These are phyloP conservation scores for Iodosphaeria phyllophila DNA, from an alignment of 2,329 filamentous ascomycete species.

Conservation along the genomic window DNA sequence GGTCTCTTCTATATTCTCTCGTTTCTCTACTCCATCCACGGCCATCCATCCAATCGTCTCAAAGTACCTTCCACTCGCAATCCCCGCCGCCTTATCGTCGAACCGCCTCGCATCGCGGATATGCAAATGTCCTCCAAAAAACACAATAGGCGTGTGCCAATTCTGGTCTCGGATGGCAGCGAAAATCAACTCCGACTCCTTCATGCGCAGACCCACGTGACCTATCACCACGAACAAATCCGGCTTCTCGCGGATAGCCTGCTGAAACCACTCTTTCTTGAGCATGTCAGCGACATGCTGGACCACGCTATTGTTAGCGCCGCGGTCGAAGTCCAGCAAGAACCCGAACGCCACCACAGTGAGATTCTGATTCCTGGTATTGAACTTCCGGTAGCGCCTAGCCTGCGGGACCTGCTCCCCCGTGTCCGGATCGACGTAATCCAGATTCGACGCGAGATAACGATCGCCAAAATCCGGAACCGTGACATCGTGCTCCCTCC, in stretches of 20 bases:
- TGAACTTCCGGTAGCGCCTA: slow-evolving; percentile 72
- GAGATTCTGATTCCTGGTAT: slow-evolving; percentile 73
- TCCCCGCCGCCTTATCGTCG: slow-evolving; percentile 57
- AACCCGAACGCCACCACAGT: slow-evolving; percentile 82
- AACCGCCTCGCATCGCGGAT: slow-evolving; percentile 71
- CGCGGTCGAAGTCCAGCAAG: slow-evolving; percentile 80
- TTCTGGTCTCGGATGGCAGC: slow-evolving; percentile 58
- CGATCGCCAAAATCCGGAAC: slow-evolving; percentile 65
- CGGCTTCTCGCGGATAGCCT: slow-evolving; percentile 65
- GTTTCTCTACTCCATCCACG: slow-evolving; percentile 41
- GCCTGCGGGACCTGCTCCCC: slow-evolving; percentile 59
- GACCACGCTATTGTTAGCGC: slow-evolving; percentile 80
- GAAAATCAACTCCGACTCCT: slow-evolving; percentile 63
- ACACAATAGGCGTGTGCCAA: slow-evolving; percentile 70
- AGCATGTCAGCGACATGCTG: slow-evolving; percentile 64
- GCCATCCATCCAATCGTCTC: slow-evolving; percentile 93
- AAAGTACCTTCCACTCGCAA: slow-evolving; percentile 82
- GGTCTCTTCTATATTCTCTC: slow-evolving; percentile 11
- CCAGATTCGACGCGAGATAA: slow-evolving; percentile 84
- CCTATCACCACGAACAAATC: slow-evolving; percentile 78
- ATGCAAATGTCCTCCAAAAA: slow-evolving; percentile 83
- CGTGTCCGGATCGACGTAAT: slow-evolving; percentile 60
- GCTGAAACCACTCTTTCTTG: slow-evolving; percentile 73
- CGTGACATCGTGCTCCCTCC: slow-evolving; percentile 60
- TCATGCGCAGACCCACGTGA: slow-evolving; percentile 66